Percentiles rank a stretch among this genome's conserved stretches.
Conservation (phyloP, 2,329 filamentous ascomycete species). For the Diaporthe velutina region DNA sequence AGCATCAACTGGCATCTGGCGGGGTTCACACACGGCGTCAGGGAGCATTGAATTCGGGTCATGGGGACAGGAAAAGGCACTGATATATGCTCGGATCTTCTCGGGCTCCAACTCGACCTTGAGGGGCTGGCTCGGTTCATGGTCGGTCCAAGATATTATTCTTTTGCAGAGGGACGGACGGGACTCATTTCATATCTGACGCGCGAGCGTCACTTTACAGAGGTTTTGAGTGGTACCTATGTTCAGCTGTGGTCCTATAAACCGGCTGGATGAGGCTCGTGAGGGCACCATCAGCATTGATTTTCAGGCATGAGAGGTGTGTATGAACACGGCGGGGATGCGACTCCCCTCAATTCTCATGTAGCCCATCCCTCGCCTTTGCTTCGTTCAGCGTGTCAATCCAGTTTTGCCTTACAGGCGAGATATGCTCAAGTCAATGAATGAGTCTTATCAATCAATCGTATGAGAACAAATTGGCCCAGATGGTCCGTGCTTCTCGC, state of each 20-base stretch:
- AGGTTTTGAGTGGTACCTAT: background rate
- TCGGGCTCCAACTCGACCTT: background rate
- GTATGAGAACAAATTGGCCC: background rate
- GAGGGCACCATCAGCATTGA: background rate
- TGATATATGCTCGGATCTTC: background rate
- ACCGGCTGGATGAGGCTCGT: background rate
- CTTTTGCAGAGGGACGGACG: background rate
- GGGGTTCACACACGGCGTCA: conserved; percentile 35
- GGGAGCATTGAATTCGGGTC: conserved; percentile 32
- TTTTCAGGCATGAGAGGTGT: background rate
- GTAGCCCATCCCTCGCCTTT: background rate
- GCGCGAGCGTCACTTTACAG: background rate
- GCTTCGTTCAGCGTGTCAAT: background rate
- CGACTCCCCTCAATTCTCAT: background rate
- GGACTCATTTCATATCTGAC: background rate
- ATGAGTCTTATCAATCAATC: background rate
- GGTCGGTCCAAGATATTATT: background rate
- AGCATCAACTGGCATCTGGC: conserved; percentile 24
- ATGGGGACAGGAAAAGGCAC: background rate
- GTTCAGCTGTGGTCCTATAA: background rate
- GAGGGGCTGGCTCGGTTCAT: background rate
- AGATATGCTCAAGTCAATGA: background rate
- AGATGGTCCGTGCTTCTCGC: conserved; percentile 36
- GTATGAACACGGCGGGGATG: background rate
- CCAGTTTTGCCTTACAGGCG: background rate